These are phyloP conservation scores for Hevea brasiliensis DNA, from an alignment of 345 rosid species.

Conservation along the genomic window DNA sequence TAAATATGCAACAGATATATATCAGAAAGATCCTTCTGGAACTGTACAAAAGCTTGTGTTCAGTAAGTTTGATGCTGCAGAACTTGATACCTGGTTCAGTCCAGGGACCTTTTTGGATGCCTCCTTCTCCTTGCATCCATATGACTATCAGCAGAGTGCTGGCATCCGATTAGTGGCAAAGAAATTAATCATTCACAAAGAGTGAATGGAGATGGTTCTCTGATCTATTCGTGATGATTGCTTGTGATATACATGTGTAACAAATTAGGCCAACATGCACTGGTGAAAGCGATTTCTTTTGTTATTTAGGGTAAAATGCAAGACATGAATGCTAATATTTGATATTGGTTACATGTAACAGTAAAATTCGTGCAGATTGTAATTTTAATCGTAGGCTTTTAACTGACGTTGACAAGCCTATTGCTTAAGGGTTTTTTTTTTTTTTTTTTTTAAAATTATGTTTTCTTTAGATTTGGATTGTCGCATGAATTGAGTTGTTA, in stretches of 20 bases:
- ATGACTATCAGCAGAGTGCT: conserved; percentile 69
- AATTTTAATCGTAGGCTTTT: background rate
- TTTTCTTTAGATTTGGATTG: too few species aligned
- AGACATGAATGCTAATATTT: background rate
- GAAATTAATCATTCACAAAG: conserved; percentile 47
- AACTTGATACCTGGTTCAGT: conserved; percentile 46
- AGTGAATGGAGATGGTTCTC: conserved; percentile 2
- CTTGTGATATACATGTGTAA: background rate
- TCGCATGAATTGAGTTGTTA: too few species aligned
- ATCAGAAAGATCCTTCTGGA: conserved; percentile 61
- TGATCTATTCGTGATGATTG: background rate
- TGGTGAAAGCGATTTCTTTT: background rate
- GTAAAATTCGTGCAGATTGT: background rate
- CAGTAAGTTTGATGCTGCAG: conserved; percentile 42
- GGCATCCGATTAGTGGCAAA: conserved; percentile 73
- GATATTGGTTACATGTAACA: background rate
- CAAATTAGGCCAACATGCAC: conserved; percentile 5
- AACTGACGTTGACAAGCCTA: background rate
- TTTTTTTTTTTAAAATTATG: too few species aligned
- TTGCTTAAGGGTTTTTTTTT: too few species aligned
- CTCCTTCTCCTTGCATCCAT: conserved; percentile 63
- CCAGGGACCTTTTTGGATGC: conserved; percentile 58
- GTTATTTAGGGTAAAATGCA: conserved; percentile 1
- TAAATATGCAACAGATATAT: conserved; percentile 59
- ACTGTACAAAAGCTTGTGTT: conserved; percentile 48